These are phyloP conservation scores for Cutaneotrichosporon spelunceum DNA, from an alignment of 1,284 basidiomycete species.

Conservation along the genomic window DNA sequence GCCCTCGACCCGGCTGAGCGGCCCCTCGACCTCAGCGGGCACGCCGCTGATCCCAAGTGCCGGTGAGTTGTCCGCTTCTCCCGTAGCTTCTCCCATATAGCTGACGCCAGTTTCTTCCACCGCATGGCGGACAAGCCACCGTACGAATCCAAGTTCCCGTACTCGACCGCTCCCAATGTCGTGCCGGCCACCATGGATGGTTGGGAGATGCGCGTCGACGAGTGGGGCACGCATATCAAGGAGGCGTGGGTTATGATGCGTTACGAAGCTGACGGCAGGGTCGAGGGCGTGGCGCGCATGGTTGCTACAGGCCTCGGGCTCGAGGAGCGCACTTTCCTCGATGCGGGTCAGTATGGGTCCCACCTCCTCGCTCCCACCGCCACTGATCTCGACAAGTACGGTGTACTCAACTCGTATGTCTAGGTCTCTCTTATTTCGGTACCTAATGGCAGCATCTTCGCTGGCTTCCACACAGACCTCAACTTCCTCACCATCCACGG, in stretches of 20 bases:
- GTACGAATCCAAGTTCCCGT: slow-evolving; percentile 70
- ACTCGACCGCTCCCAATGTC: slow-evolving; percentile 73
- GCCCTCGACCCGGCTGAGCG: slow-evolving; percentile 67
- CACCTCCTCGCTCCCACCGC: slow-evolving; percentile 88
- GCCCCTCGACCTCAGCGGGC: slow-evolving; percentile 65
- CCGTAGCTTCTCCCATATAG: neutral
- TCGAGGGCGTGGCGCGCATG: slow-evolving; percentile 78
- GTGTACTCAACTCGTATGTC: slow-evolving; percentile 57
- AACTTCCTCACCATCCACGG: slow-evolving; percentile 75
- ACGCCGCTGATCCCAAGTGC: slow-evolving; percentile 84
- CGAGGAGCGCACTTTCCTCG: slow-evolving; percentile 62
- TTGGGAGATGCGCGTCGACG: slow-evolving; percentile 67
- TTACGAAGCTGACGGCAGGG: slow-evolving; percentile 55
- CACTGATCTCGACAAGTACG: slow-evolving; percentile 76
- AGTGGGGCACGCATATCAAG: slow-evolving; percentile 82
- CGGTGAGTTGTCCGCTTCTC: slow-evolving; percentile 47
- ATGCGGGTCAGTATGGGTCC: slow-evolving; percentile 79
- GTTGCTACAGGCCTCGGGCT: slow-evolving; percentile 73
- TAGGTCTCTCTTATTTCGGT: too few species aligned
- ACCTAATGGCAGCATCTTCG: slow-evolving; percentile 64
- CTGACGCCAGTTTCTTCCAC: slow-evolving; percentile 67
- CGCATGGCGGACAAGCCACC: slow-evolving; percentile 74
- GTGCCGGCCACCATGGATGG: slow-evolving; percentile 62
- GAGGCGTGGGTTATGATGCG: slow-evolving; percentile 60
- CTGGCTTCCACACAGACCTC: slow-evolving; percentile 73